Evolutionary conservation across 768 basidiomycete species (phyloP).

Genomic region (Boletus tomentosulus): DNA sequence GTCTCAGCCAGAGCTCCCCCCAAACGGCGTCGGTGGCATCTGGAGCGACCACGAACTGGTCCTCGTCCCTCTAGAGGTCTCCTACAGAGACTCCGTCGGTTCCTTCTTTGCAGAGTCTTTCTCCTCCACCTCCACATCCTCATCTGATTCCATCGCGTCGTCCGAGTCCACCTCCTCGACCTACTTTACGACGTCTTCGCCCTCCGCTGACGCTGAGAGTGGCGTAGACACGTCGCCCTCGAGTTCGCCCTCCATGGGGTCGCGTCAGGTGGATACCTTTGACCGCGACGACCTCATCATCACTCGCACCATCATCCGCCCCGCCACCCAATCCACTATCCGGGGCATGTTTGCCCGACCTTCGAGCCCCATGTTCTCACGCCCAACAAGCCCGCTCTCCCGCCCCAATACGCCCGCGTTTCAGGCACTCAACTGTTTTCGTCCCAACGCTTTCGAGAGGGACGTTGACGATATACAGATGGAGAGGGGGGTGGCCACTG

Average conservation of each 20-base stretch:
- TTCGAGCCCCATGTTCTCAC: slow-evolving; percentile 27
- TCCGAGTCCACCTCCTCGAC: slow-evolving; percentile 9
- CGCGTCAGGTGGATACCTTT: slow-evolving; percentile 22
- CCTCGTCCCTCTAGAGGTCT: slow-evolving; percentile 28
- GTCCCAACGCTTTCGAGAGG: slow-evolving; percentile 29
- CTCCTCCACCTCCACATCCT: slow-evolving; percentile 1
- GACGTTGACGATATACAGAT: slow-evolving; percentile 27
- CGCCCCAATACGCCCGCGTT: slow-evolving; percentile 22
- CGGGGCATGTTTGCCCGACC: slow-evolving; percentile 28
- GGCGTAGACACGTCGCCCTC: slow-evolving; percentile 1
- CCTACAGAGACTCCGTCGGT: slow-evolving; percentile 14
- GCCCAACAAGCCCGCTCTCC: slow-evolving; percentile 22
- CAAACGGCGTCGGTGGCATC: slow-evolving; percentile 23
- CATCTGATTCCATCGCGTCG: slow-evolving; percentile 11
- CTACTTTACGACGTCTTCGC: slow-evolving; percentile 20
- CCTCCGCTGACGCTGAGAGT: slow-evolving; percentile 8
- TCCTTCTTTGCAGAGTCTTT: slow-evolving; percentile 15
- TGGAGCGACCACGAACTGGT: slow-evolving; percentile 35
- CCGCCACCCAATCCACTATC: slow-evolving; percentile 23
- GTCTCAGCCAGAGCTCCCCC: slow-evolving; percentile 16
- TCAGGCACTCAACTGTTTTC: slow-evolving; percentile 34
- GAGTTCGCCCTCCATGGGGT: slow-evolving; percentile 3
- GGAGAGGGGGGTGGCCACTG: slow-evolving; percentile 9
- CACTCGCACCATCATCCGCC: slow-evolving; percentile 38
- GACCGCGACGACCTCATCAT: slow-evolving; percentile 31